Percentiles rank a stretch among this genome's conserved stretches.
phyloP scores from a whole-genome alignment of 2,329 filamentous ascomycete genomes.

The Xylaria sp. region DNA sequence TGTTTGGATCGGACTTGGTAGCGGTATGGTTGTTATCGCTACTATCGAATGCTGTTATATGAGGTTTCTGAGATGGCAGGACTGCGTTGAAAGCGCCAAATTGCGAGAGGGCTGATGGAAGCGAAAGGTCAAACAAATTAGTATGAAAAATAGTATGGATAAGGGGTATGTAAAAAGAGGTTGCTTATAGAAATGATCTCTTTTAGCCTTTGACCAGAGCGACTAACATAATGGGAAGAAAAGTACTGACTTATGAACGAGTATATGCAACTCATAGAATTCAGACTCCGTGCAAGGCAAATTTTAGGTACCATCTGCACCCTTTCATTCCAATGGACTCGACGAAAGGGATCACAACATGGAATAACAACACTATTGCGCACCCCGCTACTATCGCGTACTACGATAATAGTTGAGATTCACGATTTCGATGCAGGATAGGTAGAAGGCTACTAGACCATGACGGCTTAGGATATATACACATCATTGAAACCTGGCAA shows the following conservation, averaged over 20 bases:
- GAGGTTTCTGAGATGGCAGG: constrained; percentile 41
- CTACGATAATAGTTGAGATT: too few relatives aligned
- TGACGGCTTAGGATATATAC: too few relatives aligned
- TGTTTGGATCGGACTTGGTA: constrained; percentile 44
- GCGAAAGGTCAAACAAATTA: not conserved
- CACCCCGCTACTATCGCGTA: too few relatives aligned
- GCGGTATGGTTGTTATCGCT: constrained; percentile 43
- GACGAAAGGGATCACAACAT: too few relatives aligned
- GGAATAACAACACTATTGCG: too few relatives aligned
- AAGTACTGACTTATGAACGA: not conserved
- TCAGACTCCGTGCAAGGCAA: too few relatives aligned
- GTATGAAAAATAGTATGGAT: too few relatives aligned
- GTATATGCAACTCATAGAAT: not conserved
- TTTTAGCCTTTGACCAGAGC: not conserved
- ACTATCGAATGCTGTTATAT: constrained; percentile 43
- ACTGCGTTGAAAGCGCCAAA: constrained; percentile 42
- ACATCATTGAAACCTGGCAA: too few relatives aligned
- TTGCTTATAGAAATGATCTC: not conserved
- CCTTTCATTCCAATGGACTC: too few relatives aligned
- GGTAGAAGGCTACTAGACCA: too few relatives aligned
- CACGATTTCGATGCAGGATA: too few relatives aligned
- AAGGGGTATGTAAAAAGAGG: not conserved
- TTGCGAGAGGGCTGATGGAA: constrained; percentile 32
- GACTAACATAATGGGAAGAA: not conserved
- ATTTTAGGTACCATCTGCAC: not conserved